These are phyloP conservation scores for Hypoxylon sp. DNA, from an alignment of 2,329 filamentous ascomycete species.

Conservation along the genomic window DNA sequence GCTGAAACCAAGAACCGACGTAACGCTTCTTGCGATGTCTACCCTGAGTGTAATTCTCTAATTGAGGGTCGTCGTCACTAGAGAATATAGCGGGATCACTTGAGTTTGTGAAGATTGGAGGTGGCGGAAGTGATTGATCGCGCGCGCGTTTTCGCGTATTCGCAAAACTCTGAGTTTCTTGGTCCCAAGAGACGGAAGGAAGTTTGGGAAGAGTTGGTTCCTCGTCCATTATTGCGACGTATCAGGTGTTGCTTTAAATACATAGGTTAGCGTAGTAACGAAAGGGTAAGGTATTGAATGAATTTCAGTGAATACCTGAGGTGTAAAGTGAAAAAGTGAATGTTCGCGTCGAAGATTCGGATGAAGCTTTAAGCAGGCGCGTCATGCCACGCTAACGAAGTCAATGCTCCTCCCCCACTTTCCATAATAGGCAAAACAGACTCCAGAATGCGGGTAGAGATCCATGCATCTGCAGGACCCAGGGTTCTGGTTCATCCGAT, in stretches of 20 bases:
- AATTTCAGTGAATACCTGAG: not conserved
- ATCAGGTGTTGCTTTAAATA: too few species aligned
- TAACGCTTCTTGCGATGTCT: slow-evolving; percentile 69
- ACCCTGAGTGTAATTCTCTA: slow-evolving; percentile 69
- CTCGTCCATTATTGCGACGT: slow-evolving; percentile 44
- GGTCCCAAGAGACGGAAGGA: slow-evolving; percentile 46
- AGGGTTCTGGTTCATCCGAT: slow-evolving; percentile 16
- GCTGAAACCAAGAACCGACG: slow-evolving; percentile 73
- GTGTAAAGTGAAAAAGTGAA: too few species aligned
- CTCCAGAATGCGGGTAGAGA: slow-evolving; percentile 6
- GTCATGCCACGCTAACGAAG: slow-evolving; percentile 17
- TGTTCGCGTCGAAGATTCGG: too few species aligned
- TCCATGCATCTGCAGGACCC: slow-evolving; percentile 11
- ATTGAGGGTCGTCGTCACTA: slow-evolving; percentile 73
- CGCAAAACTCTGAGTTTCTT: slow-evolving; percentile 43
- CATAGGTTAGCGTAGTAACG: too few species aligned
- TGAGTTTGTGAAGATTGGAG: slow-evolving; percentile 63
- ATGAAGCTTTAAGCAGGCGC: slow-evolving; percentile 9
- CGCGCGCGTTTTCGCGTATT: slow-evolving; percentile 53
- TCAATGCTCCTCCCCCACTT: slow-evolving; percentile 21
- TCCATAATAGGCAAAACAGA: slow-evolving; percentile 14
- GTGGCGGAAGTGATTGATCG: slow-evolving; percentile 38
- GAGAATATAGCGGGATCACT: slow-evolving; percentile 78
- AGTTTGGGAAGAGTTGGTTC: slow-evolving; percentile 50
- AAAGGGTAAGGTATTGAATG: not conserved